phyloP scores from a whole-genome alignment of 192 early-diverging fungal genomes.

The Paraglomus brasilianum region DNA sequence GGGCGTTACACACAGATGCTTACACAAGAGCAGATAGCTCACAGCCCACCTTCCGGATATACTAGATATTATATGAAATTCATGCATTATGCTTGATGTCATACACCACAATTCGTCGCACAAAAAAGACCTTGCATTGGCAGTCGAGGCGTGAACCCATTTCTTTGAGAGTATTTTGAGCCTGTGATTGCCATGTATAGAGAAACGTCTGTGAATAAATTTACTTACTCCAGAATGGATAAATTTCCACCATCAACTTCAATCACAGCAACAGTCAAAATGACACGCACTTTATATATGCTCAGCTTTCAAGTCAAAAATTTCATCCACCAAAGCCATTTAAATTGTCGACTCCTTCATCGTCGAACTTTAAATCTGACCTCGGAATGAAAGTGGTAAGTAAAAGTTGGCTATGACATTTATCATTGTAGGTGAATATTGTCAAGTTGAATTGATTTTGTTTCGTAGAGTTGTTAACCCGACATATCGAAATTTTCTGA shows the following conservation, averaged over 20 bases:
- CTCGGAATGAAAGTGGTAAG: constrained; percentile 88
- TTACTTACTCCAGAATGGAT: constrained; percentile 51
- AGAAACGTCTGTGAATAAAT: too few relatives aligned
- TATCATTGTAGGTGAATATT: constrained; percentile 8
- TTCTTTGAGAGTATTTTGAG: constrained; percentile 57
- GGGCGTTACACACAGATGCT: too few relatives aligned
- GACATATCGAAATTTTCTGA: too few relatives aligned
- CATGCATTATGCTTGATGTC: constrained; percentile 66
- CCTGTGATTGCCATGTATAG: too few relatives aligned
- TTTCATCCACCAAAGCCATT: constrained; percentile 68
- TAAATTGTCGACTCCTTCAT: constrained; percentile 48
- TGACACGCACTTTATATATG: constrained; percentile 83
- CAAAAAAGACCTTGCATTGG: constrained; percentile 70
- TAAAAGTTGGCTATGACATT: constrained; percentile 23
- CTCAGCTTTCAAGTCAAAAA: constrained; percentile 72
- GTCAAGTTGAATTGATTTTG: constrained; percentile 4
- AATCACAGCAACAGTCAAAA: constrained; percentile 57
- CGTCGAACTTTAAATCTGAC: constrained; percentile 59
- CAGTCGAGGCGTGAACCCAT: constrained; percentile 75
- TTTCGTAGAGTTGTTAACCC: too few relatives aligned
- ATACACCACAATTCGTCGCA: constrained; percentile 69
- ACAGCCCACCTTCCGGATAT: too few relatives aligned
- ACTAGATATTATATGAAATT: constrained; percentile 43
- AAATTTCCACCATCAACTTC: constrained; percentile 58
- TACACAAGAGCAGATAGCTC: too few relatives aligned